Evolutionary conservation across 2,329 filamentous ascomycete species (phyloP), one percentile per base, ranked within the genome.

Genomic region (Parascedosporium putredinis): DNA sequence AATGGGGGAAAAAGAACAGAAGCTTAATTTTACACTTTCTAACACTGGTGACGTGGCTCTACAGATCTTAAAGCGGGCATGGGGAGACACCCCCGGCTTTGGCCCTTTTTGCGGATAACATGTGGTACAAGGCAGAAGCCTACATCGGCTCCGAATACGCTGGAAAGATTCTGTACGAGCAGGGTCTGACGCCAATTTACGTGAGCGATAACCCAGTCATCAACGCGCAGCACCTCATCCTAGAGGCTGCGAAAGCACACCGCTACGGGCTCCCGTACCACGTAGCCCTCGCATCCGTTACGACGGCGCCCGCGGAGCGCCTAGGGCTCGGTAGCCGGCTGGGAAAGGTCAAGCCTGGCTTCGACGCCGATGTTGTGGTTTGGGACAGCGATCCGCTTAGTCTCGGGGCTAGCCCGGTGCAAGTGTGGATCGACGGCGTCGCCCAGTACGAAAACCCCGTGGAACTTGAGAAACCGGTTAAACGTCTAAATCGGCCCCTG

Each of bases 81-180:
- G 71, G 65, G 76, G 77, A 7, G 71, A 69, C 10, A 68, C 63
- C 74, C 8, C 76, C 74, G 14, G 75, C 72, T 3, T 74, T 70
- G 14, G 82, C 76, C n/a, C 66, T 84, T 5, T 86, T 86, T 56
- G 81, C 83, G 8, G 81, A 86, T 58, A 83, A 81, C 59, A 84
- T 84, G 78, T 83, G 77, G 61, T 86, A 85, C 71, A 85, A 86
- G 63, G 71, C 75, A 1, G 83, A 86, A 63, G 68, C 81, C 0
- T 83, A 82, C 56, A 67, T 77, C 3, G 81, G 74, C 0, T 83
- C 80, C 9, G 79, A 84, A 59, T 76, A 76, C 52, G 81, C 82
- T 1, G 81, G 81, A 23, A 84, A 83, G 58, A 70, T 79, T 3
- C 70, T 86, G 0, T 79, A 79, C 55, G 81, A 85, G 20, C 72